Percentiles rank a stretch among this genome's conserved stretches.
Conservation (phyloP, 2,329 filamentous ascomycete genomes). For the Colletotrichum paranaense region DNA sequence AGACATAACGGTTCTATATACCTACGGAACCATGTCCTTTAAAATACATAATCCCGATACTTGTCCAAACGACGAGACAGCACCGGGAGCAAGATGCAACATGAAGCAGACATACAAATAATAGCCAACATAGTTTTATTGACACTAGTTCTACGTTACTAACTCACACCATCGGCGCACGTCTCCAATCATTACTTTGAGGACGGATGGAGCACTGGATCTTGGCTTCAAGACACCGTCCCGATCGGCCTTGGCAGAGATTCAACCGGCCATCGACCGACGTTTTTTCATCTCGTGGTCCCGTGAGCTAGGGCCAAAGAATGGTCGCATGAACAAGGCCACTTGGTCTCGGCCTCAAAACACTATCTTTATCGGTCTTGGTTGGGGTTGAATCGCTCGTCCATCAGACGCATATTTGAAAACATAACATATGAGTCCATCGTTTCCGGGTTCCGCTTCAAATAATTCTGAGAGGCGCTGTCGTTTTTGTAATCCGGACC, state of each 20-base stretch:
- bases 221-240: no score
- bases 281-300: no score
- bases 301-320: no score
- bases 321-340: no score
- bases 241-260: no score
- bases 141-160: not conserved
- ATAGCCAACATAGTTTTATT: not conserved
- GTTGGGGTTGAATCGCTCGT: not conserved
- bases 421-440: not conserved
- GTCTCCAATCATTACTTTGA: not conserved
- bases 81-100: no score
- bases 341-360: not conserved
- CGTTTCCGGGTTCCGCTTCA: not conserved
- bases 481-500: not conserved
- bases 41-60: not conserved
- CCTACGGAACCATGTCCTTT: not conserved
- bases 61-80: not conserved
- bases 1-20: not conserved
- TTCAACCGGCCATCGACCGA: not conserved
- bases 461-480: no score
- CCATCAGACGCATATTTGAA: not conserved
- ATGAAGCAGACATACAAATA: not conserved
- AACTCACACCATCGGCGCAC: not conserved
- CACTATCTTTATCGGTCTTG: not conserved
- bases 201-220: no score